A percentile compares a stretch with the other conserved stretches of the same genome.
Evolutionary conservation across 495 filamentous ascomycete genomes (phyloP).

Genomic region (Chaetomium tenue): DNA sequence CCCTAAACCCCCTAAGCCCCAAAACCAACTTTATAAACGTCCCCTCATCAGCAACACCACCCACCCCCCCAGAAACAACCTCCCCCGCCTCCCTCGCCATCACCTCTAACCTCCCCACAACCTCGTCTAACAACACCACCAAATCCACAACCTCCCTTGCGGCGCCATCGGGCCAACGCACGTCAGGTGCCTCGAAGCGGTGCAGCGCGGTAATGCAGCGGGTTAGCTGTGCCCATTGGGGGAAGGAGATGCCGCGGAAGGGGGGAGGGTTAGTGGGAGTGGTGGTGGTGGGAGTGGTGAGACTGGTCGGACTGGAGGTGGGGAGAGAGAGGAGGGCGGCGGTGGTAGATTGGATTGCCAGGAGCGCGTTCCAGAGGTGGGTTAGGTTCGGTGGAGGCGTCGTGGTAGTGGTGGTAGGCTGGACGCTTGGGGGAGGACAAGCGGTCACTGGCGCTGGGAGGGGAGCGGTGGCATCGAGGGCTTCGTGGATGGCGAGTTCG

Average conservation of each 20-base stretch:
- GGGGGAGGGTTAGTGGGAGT: too few relatives aligned
- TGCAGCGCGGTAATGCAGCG: neutral
- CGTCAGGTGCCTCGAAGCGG: neutral
- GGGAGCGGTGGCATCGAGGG: neutral
- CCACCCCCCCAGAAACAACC: neutral
- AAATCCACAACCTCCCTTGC: neutral
- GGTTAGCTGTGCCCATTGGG: conserved; percentile 41
- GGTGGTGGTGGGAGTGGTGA: too few relatives aligned
- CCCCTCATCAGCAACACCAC: neutral
- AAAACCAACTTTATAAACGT: too few relatives aligned
- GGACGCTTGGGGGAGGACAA: neutral
- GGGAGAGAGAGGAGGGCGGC: conserved; percentile 29
- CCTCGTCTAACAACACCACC: neutral
- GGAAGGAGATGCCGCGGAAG: conserved; percentile 14
- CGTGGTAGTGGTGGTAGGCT: neutral
- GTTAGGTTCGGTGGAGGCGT: too few relatives aligned
- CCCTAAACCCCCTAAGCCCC: neutral
- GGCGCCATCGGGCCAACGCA: neutral
- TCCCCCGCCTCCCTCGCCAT: neutral
- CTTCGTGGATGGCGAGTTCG: neutral
- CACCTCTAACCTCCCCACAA: neutral
- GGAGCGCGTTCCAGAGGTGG: conserved; percentile 36
- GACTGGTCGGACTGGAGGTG: too few relatives aligned
- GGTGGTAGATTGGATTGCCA: conserved; percentile 40
- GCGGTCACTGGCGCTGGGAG: neutral